Evolutionary conservation across 2,329 filamentous ascomycete genomes (phyloP).

Genomic region (Salinomyces thailandicus): DNA sequence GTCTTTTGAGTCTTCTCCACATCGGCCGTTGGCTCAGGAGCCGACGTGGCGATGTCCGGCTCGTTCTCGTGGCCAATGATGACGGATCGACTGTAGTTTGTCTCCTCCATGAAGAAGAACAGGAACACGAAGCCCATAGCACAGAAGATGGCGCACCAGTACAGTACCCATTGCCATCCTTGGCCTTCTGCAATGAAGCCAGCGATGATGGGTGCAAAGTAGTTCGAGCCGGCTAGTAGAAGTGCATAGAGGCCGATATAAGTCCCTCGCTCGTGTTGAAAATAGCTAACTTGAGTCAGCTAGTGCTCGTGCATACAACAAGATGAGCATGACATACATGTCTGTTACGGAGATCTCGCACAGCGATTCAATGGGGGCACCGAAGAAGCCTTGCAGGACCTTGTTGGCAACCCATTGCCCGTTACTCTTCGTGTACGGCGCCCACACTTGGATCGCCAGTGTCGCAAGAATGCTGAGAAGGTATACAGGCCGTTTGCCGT

Average conservation of each 20-base stretch:
- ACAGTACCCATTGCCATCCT: conserved; percentile 42
- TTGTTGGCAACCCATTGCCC: conserved; percentile 38
- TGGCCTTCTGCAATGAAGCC: conserved; percentile 41
- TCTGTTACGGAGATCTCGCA: conserved; percentile 28
- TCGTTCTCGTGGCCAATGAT: conserved; percentile 8
- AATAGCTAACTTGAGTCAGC: conserved; percentile 13
- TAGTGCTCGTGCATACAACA: no score
- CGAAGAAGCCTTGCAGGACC: conserved; percentile 37
- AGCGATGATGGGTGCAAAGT: conserved; percentile 34
- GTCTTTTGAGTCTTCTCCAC: conserved; percentile 5
- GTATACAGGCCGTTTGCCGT: conserved; percentile 42
- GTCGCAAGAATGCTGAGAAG: conserved; percentile 34
- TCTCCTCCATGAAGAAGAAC: conserved; percentile 53
- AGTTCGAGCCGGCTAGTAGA: conserved; percentile 16
- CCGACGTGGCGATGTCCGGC: background rate
- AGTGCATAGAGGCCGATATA: conserved; percentile 22
- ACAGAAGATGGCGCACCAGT: conserved; percentile 45
- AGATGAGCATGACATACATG: conserved; percentile 10
- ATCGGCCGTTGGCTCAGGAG: background rate
- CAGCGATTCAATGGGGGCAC: conserved; percentile 40
- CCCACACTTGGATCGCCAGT: conserved; percentile 35
- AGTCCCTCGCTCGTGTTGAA: conserved; percentile 22
- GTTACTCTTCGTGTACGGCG: conserved; percentile 34
- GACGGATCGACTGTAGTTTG: conserved; percentile 40
- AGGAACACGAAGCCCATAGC: conserved; percentile 40